A percentile compares a stretch with the other conserved stretches of the same genome.
phyloP scores from a whole-genome alignment of 73 alveolate species.

The Symbiodinium pilosum region DNA sequence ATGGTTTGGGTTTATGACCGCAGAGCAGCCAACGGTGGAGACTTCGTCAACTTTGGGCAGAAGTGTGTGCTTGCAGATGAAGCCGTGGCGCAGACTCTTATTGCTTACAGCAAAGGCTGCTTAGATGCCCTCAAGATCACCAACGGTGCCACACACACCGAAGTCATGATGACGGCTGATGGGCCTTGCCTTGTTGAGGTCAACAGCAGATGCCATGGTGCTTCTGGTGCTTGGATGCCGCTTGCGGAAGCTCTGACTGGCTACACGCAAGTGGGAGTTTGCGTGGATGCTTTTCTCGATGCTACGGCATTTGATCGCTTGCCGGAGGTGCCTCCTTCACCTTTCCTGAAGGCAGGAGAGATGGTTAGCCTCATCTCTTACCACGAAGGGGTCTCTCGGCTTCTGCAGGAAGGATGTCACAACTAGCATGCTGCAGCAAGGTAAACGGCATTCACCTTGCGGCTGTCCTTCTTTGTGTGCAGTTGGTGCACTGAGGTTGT shows the following conservation, averaged over 20 bases:
- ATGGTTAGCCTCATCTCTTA: slow-evolving; percentile 39
- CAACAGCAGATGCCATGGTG: slow-evolving; percentile 72
- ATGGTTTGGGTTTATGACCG: slow-evolving; percentile 90
- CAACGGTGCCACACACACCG: slow-evolving; percentile 82
- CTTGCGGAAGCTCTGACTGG: slow-evolving; percentile 64
- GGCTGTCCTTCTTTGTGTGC: not conserved
- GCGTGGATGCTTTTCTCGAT: slow-evolving; percentile 52
- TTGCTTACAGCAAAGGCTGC: slow-evolving; percentile 34
- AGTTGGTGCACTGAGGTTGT: not conserved
- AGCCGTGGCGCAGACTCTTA: slow-evolving; percentile 16
- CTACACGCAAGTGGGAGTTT: slow-evolving; percentile 69
- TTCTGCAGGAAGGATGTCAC: not conserved
- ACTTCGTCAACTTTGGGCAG: slow-evolving; percentile 55
- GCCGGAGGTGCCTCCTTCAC: slow-evolving; percentile 67
- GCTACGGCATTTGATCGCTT: slow-evolving; percentile 6
- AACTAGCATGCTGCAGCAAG: too few relatives aligned
- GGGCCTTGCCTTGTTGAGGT: slow-evolving; percentile 85
- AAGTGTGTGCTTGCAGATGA: slow-evolving; percentile 57
- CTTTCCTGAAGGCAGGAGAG: slow-evolving; percentile 33
- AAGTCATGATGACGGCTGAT: slow-evolving; percentile 61
- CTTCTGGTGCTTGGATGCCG: slow-evolving; percentile 74
- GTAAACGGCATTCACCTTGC: too few relatives aligned
- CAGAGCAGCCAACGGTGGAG: slow-evolving; percentile 55
- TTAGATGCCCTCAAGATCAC: slow-evolving; percentile 54
- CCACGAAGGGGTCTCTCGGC: slow-evolving; percentile 33